Conservation (phyloP, 306 rosid genomes). For the Acacia confusa region DNA sequence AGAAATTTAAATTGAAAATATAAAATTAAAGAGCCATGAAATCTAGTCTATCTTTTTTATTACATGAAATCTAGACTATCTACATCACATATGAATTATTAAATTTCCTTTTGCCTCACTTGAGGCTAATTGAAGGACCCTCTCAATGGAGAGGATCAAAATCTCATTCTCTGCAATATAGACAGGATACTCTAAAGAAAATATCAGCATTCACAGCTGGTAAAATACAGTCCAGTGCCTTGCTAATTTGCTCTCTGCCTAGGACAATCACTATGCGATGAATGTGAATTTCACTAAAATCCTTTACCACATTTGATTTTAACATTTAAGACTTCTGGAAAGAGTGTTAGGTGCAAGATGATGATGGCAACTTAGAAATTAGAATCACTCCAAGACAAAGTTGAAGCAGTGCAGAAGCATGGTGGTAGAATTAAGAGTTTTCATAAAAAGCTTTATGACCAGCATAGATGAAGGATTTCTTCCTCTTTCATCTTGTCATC, state of each 20-base stretch:
- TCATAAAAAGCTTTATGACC: neutral
- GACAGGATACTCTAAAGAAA: neutral
- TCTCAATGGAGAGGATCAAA: neutral
- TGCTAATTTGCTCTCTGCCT: neutral
- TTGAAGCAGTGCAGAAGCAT: neutral
- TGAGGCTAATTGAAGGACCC: neutral
- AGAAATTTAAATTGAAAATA: neutral
- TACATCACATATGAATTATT: neutral
- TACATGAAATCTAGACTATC: neutral
- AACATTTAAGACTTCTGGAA: neutral
- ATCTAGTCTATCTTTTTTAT: neutral
- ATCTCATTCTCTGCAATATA: neutral
- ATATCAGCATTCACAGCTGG: neutral
- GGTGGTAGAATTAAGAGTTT: neutral
- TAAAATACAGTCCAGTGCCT: neutral
- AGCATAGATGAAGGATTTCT: neutral
- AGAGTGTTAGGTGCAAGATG: neutral
- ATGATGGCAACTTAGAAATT: neutral
- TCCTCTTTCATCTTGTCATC: constrained; percentile 1
- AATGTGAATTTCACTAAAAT: neutral
- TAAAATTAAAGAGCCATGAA: neutral
- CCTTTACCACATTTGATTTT: neutral
- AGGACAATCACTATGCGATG: neutral
- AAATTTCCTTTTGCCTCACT: neutral
- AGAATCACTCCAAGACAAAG: neutral